Evolutionary conservation across 352 stramenopile species (phyloP), one percentile per base, ranked within the genome.

Genomic region (Globisporangium radiosum): DNA sequence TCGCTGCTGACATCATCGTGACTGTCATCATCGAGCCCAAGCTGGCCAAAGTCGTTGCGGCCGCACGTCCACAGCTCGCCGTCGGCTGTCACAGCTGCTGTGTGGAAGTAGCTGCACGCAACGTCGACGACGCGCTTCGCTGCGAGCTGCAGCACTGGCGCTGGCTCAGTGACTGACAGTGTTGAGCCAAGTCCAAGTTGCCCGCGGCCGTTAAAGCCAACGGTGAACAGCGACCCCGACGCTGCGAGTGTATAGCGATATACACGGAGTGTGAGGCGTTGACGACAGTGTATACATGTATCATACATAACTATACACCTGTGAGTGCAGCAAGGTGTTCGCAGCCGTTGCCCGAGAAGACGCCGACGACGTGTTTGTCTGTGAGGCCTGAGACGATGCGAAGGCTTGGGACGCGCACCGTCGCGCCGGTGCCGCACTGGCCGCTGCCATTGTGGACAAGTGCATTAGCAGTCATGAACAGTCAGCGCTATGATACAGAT

Each of bases 101-200:
- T 96, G 75, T 98, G 92, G 62, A 97, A 97, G 62, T 97, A 98
- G 68, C 90, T 97, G 65, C 90, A 97, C 4, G 82, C 80, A 7
- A 93, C 90, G 45, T 91, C 70, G 1, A 82, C 65, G 14, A 97
- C 85, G n/a, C 72, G 71, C 40, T 84, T 81, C 55, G 60, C 69
- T 11, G 44, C 36, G 14, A 92, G 58, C 40, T 62, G 66, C 13
- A 70, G 55, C 43, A 91, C 79, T 0, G 78, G 64, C 38, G 72
- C 77, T 13, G 77, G 72, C 13, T 90, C 72, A 6, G 81, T 66
- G 47, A 83, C 71, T 36, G 80, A 84, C 25, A 73, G 72, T 4
- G 85, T 92, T 7, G 65, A 87, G 17, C 90, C 92, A 10, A 90
- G 81, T 0, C 90, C 90, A 25, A 98, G 69, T 65, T 98, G 92